Base-by-base conservation (phyloP, 345 rosid species). In the Mercurialis annua region DNA sequence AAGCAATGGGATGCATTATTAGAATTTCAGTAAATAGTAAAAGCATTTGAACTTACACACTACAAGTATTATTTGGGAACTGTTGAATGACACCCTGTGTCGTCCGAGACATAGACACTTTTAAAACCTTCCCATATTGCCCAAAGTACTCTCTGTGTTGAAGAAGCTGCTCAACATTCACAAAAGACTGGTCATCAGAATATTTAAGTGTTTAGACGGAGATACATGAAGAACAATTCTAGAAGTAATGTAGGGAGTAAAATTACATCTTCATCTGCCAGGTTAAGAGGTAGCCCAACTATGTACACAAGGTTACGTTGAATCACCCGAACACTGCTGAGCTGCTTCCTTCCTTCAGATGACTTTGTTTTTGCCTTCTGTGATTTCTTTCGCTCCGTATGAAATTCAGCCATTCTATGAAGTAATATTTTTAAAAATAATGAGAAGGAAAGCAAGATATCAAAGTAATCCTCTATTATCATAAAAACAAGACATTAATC, bases 101-200 rank as follows among this genome's bases (percentile, higher is more conserved):
- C n/a, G 96, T 87, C n/a, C 90, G 88, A 48, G 97, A 88, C 93
- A 90, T 82, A 21, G 98, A 90, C n/a, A 90, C 97, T 76, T 90
- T 92, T 27, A 83, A 72, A 58, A 90, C 98, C 77, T 88, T 92
- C 67, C 98, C 98, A 73, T 92, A 92, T 67, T 86, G 98, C 53
- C 90, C 88, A 77, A 92, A 92, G 72, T 86, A 90, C 59, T 92
- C 97, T 78, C 66, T 87, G 4, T 31, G 78, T 65, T 85, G 93
- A 64, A 92, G 93, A 78, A 90, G 82, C 98, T 92, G 87, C 75
- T 64, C 20, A 36, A 50, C 21, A 66, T 26, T 47, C 30, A 11
- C 44, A 49, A 1, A 55, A 62, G 5, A 38, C 9, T 10, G 14
- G 10, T 53, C 9, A 42, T 15, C 10, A 43, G 18, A 14, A 6